Conservation (phyloP, 2,329 filamentous ascomycete genomes). For the Fusarium sp. region DNA sequence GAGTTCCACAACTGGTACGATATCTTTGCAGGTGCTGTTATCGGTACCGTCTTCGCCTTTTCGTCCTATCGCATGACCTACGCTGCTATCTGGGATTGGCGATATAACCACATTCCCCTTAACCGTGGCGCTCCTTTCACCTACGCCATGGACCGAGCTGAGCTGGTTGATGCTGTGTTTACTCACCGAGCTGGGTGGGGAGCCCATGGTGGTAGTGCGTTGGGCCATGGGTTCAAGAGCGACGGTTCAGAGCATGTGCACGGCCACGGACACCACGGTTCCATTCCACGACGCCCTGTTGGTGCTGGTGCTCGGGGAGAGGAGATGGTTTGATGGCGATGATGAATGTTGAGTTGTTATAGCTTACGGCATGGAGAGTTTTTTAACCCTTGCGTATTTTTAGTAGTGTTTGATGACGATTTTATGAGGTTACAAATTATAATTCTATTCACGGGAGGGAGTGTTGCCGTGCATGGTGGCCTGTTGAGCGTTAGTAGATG, state of each 20-base stretch:
- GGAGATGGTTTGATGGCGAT: conserved; percentile 25
- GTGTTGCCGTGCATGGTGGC: conserved; percentile 28
- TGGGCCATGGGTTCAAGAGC: conserved; percentile 21
- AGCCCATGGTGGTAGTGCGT: conserved; percentile 21
- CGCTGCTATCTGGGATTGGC: conserved; percentile 73
- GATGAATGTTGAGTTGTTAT: too few relatives aligned
- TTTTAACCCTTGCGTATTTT: neutral
- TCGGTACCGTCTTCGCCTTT: conserved; percentile 73
- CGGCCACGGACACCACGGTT: conserved; percentile 13
- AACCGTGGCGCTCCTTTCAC: conserved; percentile 65
- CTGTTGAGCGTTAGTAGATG: neutral
- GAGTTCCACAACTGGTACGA: conserved; percentile 82
- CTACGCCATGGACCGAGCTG: conserved; percentile 55
- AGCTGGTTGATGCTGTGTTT: conserved; percentile 64
- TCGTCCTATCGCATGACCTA: conserved; percentile 73
- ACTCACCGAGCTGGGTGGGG: conserved; percentile 71
- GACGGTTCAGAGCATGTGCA: conserved; percentile 31
- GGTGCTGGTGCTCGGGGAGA: conserved; percentile 13
- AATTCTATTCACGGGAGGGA: conserved; percentile 5
- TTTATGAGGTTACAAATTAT: too few relatives aligned
- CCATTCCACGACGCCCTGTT: conserved; percentile 35
- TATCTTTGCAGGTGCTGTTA: conserved; percentile 70
- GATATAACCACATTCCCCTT: conserved; percentile 71
- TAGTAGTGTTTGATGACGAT: neutral
- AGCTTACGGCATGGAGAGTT: neutral